Evolutionary conservation across 1,139 yeast genomes (phyloP).

Genomic region (Blastobotrys indianensis): DNA sequence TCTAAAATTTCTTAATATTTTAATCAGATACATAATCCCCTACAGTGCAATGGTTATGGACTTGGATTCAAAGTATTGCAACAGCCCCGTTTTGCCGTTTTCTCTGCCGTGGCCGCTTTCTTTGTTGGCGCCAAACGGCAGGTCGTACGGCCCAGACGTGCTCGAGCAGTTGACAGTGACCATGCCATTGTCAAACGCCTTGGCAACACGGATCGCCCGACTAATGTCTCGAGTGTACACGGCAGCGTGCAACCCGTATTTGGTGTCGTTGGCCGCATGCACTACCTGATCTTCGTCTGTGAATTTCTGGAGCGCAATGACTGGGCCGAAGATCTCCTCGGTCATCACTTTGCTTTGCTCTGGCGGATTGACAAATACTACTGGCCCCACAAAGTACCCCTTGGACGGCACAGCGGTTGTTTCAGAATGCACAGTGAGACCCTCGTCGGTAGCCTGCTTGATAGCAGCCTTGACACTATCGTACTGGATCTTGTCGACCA

Average conservation of each 20-base stretch:
- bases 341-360: constrained; percentile 61
- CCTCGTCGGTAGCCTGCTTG: constrained; percentile 63
- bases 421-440: constrained; percentile 68
- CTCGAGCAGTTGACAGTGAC: constrained; percentile 78
- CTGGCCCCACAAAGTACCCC: constrained; percentile 78
- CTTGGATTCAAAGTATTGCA: constrained; percentile 73
- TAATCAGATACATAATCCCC: constrained; percentile 17
- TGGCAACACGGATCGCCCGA: constrained; percentile 59
- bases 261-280: constrained; percentile 62
- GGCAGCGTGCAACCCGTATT: constrained; percentile 83
- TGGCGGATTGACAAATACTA: constrained; percentile 66
- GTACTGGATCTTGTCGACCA: constrained; percentile 65
- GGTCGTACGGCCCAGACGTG: constrained; percentile 73
- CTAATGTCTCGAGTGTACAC: constrained; percentile 61
- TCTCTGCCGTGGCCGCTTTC: constrained; percentile 88
- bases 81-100: constrained; percentile 81
- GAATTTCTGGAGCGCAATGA: constrained; percentile 68
- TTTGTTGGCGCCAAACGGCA: constrained; percentile 77
- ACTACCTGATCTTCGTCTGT: constrained; percentile 65
- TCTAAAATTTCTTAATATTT: too few relatives aligned
- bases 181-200: constrained; percentile 70
- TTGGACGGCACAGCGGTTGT: constrained; percentile 51
- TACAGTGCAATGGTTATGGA: constrained; percentile 32
- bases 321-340: constrained; percentile 89
- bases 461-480: constrained; percentile 68